Evolutionary conservation across 169 alveolate genomes (phyloP).

Genomic region (Eimeria maxima): DNA sequence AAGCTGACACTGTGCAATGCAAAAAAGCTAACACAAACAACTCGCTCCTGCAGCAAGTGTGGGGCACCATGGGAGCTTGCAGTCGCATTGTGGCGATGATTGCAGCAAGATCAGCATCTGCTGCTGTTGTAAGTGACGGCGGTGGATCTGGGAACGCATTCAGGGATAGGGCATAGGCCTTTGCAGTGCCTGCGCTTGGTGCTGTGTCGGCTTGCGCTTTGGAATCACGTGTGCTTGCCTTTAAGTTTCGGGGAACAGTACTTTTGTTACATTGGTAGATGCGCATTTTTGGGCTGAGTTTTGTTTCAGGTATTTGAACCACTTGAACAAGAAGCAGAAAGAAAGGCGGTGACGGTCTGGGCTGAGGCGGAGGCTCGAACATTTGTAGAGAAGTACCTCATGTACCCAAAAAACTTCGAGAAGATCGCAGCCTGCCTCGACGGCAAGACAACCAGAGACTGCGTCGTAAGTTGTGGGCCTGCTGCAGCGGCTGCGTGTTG

Average conservation of each 20-base stretch:
- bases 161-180: background rate
- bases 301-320: slow-evolving; percentile 82
- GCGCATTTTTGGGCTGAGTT: background rate
- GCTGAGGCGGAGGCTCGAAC: slow-evolving; percentile 89
- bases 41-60: background rate
- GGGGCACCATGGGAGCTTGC: background rate
- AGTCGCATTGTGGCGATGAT: background rate
- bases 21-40: background rate
- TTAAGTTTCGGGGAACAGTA: background rate
- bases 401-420: slow-evolving; percentile 94
- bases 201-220: background rate
- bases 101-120: background rate
- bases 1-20: background rate
- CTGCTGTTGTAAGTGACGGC: background rate
- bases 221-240: background rate
- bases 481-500: background rate
- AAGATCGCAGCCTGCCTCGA: slow-evolving; percentile 93
- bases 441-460: slow-evolving; percentile 91
- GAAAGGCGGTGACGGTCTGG: slow-evolving; percentile 89
- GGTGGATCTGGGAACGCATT: background rate
- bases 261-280: background rate
- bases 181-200: background rate
- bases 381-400: slow-evolving; percentile 91
- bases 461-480: slow-evolving; percentile 86
- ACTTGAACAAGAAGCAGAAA: slow-evolving; percentile 79